Evolutionary conservation across 2,329 filamentous ascomycete species (phyloP).

Genomic region (Samsoniella hepiali): DNA sequence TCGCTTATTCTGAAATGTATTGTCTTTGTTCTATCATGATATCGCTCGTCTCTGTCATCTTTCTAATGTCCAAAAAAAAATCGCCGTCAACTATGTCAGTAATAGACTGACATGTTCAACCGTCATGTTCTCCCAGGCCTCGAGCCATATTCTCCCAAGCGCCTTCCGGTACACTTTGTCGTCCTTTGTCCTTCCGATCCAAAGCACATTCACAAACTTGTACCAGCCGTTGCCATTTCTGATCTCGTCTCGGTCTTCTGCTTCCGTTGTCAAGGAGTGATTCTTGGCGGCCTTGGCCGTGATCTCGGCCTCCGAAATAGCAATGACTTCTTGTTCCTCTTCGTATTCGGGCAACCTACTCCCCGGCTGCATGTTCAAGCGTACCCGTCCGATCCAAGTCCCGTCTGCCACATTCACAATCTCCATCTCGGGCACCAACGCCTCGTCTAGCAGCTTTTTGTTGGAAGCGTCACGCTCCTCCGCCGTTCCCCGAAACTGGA

Average conservation of each 20-base stretch:
- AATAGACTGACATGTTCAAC: constrained; percentile 1
- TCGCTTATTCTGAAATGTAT: too few species aligned
- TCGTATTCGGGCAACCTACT: background rate
- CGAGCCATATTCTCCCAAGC: constrained; percentile 13
- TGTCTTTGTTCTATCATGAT: too few species aligned
- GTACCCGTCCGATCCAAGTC: constrained; percentile 10
- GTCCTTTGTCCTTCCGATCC: constrained; percentile 14
- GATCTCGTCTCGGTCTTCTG: constrained; percentile 6
- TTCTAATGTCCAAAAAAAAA: background rate
- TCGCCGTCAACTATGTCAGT: background rate
- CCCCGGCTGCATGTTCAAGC: constrained; percentile 15
- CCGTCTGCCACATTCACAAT: background rate
- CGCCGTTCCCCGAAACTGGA: constrained; percentile 3
- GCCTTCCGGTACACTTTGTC: constrained; percentile 16
- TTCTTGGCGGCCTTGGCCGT: background rate
- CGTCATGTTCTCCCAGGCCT: constrained; percentile 17
- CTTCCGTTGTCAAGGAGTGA: background rate
- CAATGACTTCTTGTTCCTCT: constrained; percentile 15
- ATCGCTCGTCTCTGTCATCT: background rate
- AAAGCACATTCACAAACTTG: constrained; percentile 17
- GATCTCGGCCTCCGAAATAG: constrained; percentile 12
- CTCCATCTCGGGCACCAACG: constrained; percentile 13
- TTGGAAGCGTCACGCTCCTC: constrained; percentile 3
- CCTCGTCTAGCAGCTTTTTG: constrained; percentile 2
- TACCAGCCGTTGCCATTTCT: background rate